A percentile compares a stretch with the other conserved stretches of the same genome.
Conservation (phyloP, 2,329 filamentous ascomycete species). For the Paecilomyces variotii region DNA sequence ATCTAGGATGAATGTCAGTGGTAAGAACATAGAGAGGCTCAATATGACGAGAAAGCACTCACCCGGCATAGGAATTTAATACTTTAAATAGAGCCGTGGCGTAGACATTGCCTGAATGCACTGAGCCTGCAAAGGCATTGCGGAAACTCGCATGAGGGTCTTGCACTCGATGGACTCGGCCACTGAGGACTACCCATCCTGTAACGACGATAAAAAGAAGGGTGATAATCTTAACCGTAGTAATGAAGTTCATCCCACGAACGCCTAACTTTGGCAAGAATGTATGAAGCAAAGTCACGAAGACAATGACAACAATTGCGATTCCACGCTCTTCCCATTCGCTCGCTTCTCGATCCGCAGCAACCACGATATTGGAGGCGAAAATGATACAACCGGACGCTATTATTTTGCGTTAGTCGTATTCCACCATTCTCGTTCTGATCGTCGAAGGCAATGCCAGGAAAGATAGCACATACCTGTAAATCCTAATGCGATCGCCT, state of each 20-base stretch:
- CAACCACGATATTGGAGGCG: conserved; percentile 62
- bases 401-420: neutral
- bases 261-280: neutral
- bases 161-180: conserved; percentile 49
- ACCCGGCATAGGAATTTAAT: conserved; percentile 53
- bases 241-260: conserved; percentile 47
- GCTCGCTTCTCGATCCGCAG: conserved; percentile 53
- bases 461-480: conserved; percentile 32
- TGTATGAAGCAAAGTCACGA: conserved; percentile 61
- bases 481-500: conserved; percentile 56
- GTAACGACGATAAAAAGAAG: conserved; percentile 58
- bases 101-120: conserved; percentile 52
- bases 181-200: conserved; percentile 55
- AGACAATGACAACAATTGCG: conserved; percentile 58
- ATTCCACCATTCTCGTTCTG: neutral
- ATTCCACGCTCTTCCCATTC: conserved; percentile 62
- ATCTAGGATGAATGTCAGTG: conserved; percentile 41
- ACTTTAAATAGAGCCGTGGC: conserved; percentile 66
- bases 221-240: conserved; percentile 58
- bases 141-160: conserved; percentile 54
- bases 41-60: neutral
- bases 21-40: neutral
- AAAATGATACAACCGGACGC: conserved; percentile 46
- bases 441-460: neutral
- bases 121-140: conserved; percentile 56